A percentile compares a stretch with the other conserved stretches of the same genome.
Evolutionary conservation across 257 asterid genomes (phyloP).

Genomic region (Asclepias syriaca): DNA sequence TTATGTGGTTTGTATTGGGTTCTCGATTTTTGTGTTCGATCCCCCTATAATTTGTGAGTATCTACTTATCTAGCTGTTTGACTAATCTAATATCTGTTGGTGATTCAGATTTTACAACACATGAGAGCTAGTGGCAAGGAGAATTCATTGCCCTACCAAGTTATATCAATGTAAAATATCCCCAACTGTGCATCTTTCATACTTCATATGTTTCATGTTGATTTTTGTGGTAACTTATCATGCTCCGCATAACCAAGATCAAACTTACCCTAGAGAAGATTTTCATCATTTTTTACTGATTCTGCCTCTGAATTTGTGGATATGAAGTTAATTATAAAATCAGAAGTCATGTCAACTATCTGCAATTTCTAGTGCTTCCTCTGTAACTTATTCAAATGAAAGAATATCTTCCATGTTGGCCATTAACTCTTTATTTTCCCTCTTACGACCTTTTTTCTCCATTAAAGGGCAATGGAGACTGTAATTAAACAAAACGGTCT

Average conservation of each 20-base stretch:
- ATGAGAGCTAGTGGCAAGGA: conserved; percentile 99
- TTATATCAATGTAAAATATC: conserved; percentile 73
- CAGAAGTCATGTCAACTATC: neutral
- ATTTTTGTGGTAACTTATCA: neutral
- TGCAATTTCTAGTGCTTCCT: neutral
- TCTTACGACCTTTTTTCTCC: neutral
- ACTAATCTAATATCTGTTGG: neutral
- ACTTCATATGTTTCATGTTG: neutral
- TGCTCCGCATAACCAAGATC: neutral
- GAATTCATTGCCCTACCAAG: conserved; percentile 96
- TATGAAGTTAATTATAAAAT: neutral
- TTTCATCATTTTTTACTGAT: neutral
- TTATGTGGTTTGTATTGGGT: conserved; percentile 63
- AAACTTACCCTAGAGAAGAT: neutral
- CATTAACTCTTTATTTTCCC: neutral
- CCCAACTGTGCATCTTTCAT: neutral
- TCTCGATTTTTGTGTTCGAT: conserved; percentile 12
- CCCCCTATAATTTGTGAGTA: conserved; percentile 8
- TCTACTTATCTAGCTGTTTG: neutral
- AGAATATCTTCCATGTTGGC: conserved; percentile 1
- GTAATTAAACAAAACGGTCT: conserved; percentile 90
- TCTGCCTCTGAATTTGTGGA: neutral
- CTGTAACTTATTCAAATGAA: neutral
- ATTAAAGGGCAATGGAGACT: conserved; percentile 97
- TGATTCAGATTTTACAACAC: conserved; percentile 84